Percentiles rank a stretch among this genome's conserved stretches.
Evolutionary conservation across 805 yeast genomes (phyloP).

Genomic region (Metschnikowia cerradonensis): DNA sequence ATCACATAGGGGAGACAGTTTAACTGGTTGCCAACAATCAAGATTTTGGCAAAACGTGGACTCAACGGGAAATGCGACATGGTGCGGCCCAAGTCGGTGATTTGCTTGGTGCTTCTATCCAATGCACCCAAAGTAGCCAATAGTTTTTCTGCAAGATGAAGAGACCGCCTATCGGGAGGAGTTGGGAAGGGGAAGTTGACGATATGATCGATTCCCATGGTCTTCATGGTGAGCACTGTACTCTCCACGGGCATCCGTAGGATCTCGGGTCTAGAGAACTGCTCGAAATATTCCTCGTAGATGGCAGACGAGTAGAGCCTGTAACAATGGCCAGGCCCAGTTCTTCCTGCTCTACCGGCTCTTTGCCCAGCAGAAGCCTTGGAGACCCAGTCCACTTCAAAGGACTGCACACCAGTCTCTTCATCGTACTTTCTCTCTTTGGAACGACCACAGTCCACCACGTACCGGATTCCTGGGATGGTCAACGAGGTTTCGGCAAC

Average conservation of each 20-base stretch:
- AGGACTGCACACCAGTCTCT: slow-evolving; percentile 87
- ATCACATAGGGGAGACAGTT: slow-evolving; percentile 84
- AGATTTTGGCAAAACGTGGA: slow-evolving; percentile 89
- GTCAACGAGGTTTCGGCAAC: slow-evolving; percentile 98
- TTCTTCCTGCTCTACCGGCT: slow-evolving; percentile 96
- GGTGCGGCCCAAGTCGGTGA: slow-evolving; percentile 76
- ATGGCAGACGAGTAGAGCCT: slow-evolving; percentile 91
- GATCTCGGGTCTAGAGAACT: slow-evolving; percentile 86
- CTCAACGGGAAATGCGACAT: slow-evolving; percentile 92
- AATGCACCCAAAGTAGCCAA: slow-evolving; percentile 78
- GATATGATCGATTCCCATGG: slow-evolving; percentile 92
- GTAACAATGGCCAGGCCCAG: slow-evolving; percentile 98
- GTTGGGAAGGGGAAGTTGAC: slow-evolving; percentile 95
- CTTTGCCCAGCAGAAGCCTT: slow-evolving; percentile 96
- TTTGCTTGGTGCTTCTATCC: slow-evolving; percentile 42
- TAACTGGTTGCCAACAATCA: slow-evolving; percentile 81
- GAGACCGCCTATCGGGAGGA: slow-evolving; percentile 65
- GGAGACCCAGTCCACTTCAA: slow-evolving; percentile 85
- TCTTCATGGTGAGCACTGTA: slow-evolving; percentile 91
- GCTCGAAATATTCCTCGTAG: slow-evolving; percentile 77
- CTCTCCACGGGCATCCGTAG: slow-evolving; percentile 95
- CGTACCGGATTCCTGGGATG: slow-evolving; percentile 92
- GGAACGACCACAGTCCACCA: slow-evolving; percentile 91
- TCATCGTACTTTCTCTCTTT: slow-evolving; percentile 83
- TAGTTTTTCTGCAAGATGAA: slow-evolving; percentile 63